A percentile compares a stretch with the other conserved stretches of the same genome.
Conservation (phyloP, 2,329 filamentous ascomycete genomes). For the Alternaria sp. region DNA sequence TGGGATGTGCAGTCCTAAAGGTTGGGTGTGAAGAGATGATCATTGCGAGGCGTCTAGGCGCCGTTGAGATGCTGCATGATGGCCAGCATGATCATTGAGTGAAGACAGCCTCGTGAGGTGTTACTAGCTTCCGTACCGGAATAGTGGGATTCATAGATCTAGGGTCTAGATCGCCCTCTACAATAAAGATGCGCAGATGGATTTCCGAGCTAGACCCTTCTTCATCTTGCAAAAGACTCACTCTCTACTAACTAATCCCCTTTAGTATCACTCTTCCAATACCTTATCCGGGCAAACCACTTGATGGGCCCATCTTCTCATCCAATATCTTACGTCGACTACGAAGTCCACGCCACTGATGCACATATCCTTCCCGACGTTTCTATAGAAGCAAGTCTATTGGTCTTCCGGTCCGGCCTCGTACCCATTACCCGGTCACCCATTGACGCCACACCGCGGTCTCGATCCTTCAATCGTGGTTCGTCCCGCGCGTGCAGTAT, state of each 20-base stretch:
- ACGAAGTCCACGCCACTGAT: neutral
- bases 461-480: neutral
- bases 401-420: neutral
- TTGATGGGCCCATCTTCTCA: neutral
- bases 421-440: neutral
- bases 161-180: neutral
- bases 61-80: neutral
- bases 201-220: neutral
- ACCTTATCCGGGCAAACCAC: neutral
- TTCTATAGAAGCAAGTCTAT: neutral
- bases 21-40: neutral
- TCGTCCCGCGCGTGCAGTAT: neutral
- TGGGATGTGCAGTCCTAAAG: neutral
- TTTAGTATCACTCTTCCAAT: neutral
- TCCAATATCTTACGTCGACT: neutral
- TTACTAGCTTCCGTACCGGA: neutral
- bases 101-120: neutral
- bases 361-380: neutral
- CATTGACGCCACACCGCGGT: neutral
- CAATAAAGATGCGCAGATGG: neutral
- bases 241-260: rapidly evolving
- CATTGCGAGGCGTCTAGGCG: neutral
- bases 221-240: neutral
- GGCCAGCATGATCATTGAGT: neutral
- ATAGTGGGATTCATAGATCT: neutral